Evolutionary conservation across 768 basidiomycete species (phyloP).

Genomic region (Coprinopsis cinerea): DNA sequence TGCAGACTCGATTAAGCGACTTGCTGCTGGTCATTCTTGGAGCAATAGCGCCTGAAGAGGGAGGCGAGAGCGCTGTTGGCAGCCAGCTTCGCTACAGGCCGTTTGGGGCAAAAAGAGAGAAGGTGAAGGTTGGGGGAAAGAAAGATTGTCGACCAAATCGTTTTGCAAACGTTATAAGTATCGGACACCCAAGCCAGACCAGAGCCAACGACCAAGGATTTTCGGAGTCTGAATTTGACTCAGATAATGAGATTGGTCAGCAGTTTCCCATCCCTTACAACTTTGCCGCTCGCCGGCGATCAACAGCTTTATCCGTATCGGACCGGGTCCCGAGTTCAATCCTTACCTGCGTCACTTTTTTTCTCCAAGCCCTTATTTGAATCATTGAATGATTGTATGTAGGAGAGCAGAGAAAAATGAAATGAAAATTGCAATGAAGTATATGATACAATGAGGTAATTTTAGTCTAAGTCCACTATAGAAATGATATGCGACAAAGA

Average conservation of each 20-base stretch:
- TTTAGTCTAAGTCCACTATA: no score
- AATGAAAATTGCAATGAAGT: constrained; percentile 6
- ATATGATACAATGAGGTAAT: constrained; percentile 12
- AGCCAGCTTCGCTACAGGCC: constrained; percentile 8
- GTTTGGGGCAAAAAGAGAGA: not conserved
- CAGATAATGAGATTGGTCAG: not conserved
- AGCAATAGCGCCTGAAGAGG: not conserved
- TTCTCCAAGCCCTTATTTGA: no score
- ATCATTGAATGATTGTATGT: no score
- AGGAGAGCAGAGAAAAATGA: no score
- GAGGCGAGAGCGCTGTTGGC: not conserved
- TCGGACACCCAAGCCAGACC: not conserved
- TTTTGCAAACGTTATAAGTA: not conserved
- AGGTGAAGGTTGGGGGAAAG: not conserved
- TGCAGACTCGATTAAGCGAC: not conserved
- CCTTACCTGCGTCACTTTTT: no score
- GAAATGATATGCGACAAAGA: constrained; percentile 17
- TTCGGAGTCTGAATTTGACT: not conserved
- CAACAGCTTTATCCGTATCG: not conserved
- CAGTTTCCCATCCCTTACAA: not conserved
- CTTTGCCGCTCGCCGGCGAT: no score
- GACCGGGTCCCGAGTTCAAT: no score
- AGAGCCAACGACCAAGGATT: not conserved
- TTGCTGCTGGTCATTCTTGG: constrained; percentile 10
- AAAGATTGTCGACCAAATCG: not conserved